phyloP scores from a whole-genome alignment of 1,139 yeast species.

The Ogataea hybrid region DNA sequence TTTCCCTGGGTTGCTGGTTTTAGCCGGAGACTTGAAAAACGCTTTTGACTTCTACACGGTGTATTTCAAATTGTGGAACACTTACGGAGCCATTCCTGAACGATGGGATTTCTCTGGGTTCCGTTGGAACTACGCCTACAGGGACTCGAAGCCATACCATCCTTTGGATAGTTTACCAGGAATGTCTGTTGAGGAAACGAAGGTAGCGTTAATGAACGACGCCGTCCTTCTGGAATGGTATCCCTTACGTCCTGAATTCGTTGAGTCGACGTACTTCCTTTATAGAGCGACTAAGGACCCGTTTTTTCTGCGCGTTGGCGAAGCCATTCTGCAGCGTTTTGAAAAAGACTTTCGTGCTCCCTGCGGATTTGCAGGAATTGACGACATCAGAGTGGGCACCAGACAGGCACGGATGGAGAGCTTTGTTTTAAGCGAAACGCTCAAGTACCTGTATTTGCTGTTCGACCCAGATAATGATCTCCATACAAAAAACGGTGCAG shows the following conservation, averaged over 20 bases:
- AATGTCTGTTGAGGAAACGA: conserved; percentile 19
- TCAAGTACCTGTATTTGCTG: conserved; percentile 76
- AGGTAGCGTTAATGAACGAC: conserved; percentile 24
- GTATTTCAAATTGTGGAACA: conserved; percentile 78
- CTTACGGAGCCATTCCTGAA: conserved; percentile 82
- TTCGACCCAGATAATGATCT: conserved; percentile 61
- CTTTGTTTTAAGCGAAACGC: conserved; percentile 82
- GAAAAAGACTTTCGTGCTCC: conserved; percentile 49
- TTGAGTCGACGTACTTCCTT: conserved; percentile 82
- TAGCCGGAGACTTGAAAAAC: conserved; percentile 70
- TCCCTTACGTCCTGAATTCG: conserved; percentile 87
- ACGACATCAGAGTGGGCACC: conserved; percentile 62
- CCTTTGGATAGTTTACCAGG: conserved; percentile 14
- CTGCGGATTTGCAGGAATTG: conserved; percentile 85
- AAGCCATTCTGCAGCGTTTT: conserved; percentile 55
- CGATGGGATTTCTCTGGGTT: conserved; percentile 58
- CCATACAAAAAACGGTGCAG: conserved; percentile 39
- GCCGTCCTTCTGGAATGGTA: conserved; percentile 77
- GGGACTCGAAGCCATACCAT: conserved; percentile 20
- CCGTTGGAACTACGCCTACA: conserved; percentile 20
- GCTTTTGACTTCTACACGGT: conserved; percentile 64
- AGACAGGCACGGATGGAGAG: conserved; percentile 86
- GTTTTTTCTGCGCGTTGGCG: conserved; percentile 73
- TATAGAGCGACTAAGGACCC: conserved; percentile 88
- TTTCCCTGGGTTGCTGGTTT: conserved; percentile 80